These are phyloP conservation scores for Salix viminalis DNA, from an alignment of 345 rosid species.

Conservation along the genomic window DNA sequence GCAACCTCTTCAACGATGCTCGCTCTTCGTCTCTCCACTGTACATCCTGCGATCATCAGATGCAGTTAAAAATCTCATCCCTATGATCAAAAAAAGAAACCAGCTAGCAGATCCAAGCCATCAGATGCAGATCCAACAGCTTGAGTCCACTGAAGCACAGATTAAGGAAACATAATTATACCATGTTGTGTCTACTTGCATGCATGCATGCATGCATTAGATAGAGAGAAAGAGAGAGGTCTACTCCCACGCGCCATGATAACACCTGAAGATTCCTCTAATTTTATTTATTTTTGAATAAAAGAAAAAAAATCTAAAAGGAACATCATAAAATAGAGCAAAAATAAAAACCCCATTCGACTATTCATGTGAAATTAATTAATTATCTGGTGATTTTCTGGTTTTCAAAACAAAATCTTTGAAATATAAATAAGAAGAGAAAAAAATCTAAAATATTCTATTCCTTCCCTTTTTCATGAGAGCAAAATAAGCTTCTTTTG, in stretches of 20 bases:
- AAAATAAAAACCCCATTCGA: not conserved
- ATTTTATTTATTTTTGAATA: no score
- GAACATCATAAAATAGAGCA: not conserved
- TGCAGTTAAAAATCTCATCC: not conserved
- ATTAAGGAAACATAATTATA: not conserved
- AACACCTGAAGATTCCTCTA: not conserved
- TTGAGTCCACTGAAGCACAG: not conserved
- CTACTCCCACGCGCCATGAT: constrained; percentile 50
- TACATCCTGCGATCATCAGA: constrained; percentile 58
- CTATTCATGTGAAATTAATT: no score
- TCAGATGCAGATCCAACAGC: constrained; percentile 3
- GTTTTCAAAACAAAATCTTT: no score
- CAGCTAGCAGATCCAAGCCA: constrained; percentile 15
- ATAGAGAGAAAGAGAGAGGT: not conserved
- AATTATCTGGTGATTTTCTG: no score
- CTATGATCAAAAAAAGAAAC: not conserved
- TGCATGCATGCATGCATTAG: constrained; percentile 5
- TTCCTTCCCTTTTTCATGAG: no score
- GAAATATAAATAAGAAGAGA: no score
- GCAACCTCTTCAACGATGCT: constrained; percentile 41
- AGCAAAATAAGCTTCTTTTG: no score
- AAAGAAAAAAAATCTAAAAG: not conserved
- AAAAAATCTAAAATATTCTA: no score
- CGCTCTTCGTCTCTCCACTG: constrained; percentile 83
- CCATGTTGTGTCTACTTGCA: constrained; percentile 8